Evolutionary conservation across 2,329 filamentous ascomycete genomes (phyloP), one percentile per base, ranked within the genome.

Genomic region (Trichoderma sp.): DNA sequence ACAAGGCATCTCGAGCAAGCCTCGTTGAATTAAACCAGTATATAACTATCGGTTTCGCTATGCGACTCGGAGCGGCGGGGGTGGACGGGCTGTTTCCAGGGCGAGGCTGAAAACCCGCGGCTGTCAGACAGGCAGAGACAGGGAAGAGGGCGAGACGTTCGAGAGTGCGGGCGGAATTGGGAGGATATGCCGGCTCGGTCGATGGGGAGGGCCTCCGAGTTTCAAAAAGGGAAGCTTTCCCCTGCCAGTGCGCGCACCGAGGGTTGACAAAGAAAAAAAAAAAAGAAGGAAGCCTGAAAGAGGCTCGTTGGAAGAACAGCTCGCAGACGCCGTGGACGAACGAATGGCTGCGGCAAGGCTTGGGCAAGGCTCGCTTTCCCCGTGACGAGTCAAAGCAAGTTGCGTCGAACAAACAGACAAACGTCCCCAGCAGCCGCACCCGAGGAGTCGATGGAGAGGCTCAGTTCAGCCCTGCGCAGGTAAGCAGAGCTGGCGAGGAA

Each of bases 1-100:
- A 79, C 78, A 79, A 70, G 78, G 78, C 78, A 79, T 79, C 73
- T 78, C 73, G 76, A 73, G 72, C 70, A 73, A 61, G 68, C 69
- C 72, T 69, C 67, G 68, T 71, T 71, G 71, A 71, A 52, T 27
- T n/a, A 39, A 52, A 35, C 73, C 72, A 15, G 34, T 57, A 25
- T 57, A 65, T 54, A 17, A 22, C 34, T 64, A 25, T 68, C 34
- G 37, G 25, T 5, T 59, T 39, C 22, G 67, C 5, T 64, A 53
- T 64, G 59, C 59, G 59, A 68, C 53, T 68, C 53, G 50, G 53
- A 53, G 15, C 53, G 67, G 59, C 59, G 67, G 39, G 66, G 52
- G 19, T 35, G 35, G 32, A 19, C 25, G 39, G 32, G 37, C 45
- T 53, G 57, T 54, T 52, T 12, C 58, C 37, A 32, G 59, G 35